Evolutionary conservation across 371 early-diverging fungal species (phyloP).

Genomic region (Rhizopus microsporus): DNA sequence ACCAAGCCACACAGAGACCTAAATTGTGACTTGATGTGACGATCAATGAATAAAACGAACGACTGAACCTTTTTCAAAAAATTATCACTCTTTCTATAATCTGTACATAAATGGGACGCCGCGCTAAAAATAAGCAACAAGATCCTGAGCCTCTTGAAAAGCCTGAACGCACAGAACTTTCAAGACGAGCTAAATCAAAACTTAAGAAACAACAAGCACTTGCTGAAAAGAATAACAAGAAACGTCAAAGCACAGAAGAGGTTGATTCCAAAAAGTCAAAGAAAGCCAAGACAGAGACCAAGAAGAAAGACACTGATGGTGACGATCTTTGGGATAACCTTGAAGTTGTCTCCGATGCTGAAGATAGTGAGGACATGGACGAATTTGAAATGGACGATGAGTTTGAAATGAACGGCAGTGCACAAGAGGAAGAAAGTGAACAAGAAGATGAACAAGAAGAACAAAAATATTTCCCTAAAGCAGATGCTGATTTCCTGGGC

Average conservation of each 20-base stretch:
- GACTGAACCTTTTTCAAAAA: background rate
- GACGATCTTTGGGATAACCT: conserved; percentile 55
- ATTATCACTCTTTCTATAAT: background rate
- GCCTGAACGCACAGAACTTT: conserved; percentile 22
- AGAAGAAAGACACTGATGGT: conserved; percentile 11
- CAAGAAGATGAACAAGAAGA: conserved; percentile 41
- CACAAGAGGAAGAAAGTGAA: conserved; percentile 45
- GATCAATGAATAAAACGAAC: too few relatives aligned
- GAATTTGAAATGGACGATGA: conserved; percentile 38
- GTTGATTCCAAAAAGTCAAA: conserved; percentile 33
- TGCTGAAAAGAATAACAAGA: conserved; percentile 31
- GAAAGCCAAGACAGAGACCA: conserved; percentile 13
- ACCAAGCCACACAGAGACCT: too few relatives aligned
- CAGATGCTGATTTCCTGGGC: conserved; percentile 55
- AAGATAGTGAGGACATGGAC: conserved; percentile 38
- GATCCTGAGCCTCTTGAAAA: conserved; percentile 56
- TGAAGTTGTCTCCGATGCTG: conserved; percentile 54
- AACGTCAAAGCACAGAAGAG: conserved; percentile 39
- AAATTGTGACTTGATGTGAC: conserved; percentile 4
- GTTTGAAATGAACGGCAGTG: conserved; percentile 45
- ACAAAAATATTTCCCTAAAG: conserved; percentile 52
- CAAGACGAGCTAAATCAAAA: conserved; percentile 33
- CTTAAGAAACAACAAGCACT: conserved; percentile 35
- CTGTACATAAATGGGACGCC: conserved; percentile 53
- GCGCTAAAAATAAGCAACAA: conserved; percentile 68